Conservation (phyloP, 768 basidiomycete genomes). For the Collybiopsis confluens region DNA sequence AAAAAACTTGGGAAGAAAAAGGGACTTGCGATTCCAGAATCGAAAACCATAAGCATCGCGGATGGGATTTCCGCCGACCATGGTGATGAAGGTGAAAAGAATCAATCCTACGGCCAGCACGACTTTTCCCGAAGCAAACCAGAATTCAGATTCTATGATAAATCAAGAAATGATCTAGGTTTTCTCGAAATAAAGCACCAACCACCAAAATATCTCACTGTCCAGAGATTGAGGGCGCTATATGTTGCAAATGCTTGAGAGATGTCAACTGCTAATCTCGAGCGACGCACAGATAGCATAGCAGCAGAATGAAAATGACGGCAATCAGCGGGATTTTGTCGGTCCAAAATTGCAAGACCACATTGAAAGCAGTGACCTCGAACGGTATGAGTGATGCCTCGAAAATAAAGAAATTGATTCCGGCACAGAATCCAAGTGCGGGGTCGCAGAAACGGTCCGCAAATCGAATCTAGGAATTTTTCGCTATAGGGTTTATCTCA, state of each 20-base stretch:
- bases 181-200: conserved; percentile 5
- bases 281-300: conserved; percentile 34
- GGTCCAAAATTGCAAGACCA: conserved; percentile 52
- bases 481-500: background rate
- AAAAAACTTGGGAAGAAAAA: background rate
- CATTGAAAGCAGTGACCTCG: conserved; percentile 52
- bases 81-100: conserved; percentile 51
- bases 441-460: conserved; percentile 55
- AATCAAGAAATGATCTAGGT: background rate
- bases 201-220: conserved; percentile 49
- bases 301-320: conserved; percentile 40
- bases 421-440: conserved; percentile 51
- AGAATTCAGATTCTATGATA: conserved; percentile 47
- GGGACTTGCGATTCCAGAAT: conserved; percentile 45
- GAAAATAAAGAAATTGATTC: conserved; percentile 57
- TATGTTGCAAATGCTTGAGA: background rate
- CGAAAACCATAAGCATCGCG: conserved; percentile 52
- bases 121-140: conserved; percentile 50
- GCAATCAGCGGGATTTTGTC: conserved; percentile 42
- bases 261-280: background rate
- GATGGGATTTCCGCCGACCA: conserved; percentile 57
- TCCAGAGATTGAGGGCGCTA: conserved; percentile 43
- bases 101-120: conserved; percentile 44
- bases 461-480: conserved; percentile 47
- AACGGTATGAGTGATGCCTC: conserved; percentile 40